These are phyloP conservation scores for Wallacemonas sp. DNA, from an alignment of 208 protist species.

Conservation along the genomic window DNA sequence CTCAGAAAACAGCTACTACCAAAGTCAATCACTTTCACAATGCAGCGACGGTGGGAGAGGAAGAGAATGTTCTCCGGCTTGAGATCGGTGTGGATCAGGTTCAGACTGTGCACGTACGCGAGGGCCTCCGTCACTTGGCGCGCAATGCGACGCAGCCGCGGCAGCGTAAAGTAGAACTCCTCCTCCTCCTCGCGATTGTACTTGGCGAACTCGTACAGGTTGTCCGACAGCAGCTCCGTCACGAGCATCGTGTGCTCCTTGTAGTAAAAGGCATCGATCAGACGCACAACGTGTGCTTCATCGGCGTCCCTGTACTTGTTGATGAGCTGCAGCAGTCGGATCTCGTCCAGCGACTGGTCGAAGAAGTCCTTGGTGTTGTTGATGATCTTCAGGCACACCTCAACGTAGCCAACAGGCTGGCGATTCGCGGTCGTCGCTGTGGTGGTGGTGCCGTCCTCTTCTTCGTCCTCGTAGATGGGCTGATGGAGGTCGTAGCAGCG, in stretches of 20 bases:
- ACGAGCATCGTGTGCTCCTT: constrained; percentile 98
- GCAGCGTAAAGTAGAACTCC: constrained; percentile 93
- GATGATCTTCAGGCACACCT: constrained; percentile 97
- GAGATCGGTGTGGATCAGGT: constrained; percentile 96
- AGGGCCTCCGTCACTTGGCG: constrained; percentile 86
- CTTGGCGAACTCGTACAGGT: constrained; percentile 97
- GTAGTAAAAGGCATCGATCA: constrained; percentile 96
- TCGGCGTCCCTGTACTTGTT: constrained; percentile 92
- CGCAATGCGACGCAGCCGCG: constrained; percentile 88
- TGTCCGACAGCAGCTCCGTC: constrained; percentile 95
- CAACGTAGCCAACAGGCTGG: constrained; percentile 58
- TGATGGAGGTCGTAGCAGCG: constrained; percentile 93
- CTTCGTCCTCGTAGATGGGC: constrained; percentile 75
- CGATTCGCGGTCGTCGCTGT: constrained; percentile 1
- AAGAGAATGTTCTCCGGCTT: constrained; percentile 98
- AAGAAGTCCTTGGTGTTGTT: constrained; percentile 98
- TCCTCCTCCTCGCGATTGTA: constrained; percentile 92
- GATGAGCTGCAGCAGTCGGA: constrained; percentile 94
- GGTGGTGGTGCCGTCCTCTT: constrained; percentile 16
- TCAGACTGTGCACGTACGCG: constrained; percentile 92
- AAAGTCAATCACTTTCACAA: constrained; percentile 97
- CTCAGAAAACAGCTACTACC: constrained; percentile 95
- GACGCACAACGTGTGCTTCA: constrained; percentile 85
- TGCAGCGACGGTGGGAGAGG: constrained; percentile 91
- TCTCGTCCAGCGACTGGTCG: constrained; percentile 97